These are phyloP conservation scores for Termitomyces sp. DNA, from an alignment of 768 basidiomycete genomes.

Conservation along the genomic window DNA sequence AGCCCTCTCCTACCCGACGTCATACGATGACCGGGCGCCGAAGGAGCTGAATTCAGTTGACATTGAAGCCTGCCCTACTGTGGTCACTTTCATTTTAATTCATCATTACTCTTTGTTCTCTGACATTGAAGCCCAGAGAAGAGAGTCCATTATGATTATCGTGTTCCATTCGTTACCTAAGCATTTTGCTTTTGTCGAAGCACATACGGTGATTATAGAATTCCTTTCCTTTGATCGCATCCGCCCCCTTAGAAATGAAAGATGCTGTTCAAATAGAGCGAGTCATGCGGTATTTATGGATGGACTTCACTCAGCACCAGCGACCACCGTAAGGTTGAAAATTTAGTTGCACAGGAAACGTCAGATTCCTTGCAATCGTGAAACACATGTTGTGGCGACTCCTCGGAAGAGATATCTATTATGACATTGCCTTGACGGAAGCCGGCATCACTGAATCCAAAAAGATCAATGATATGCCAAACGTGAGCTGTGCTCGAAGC, in stretches of 20 bases:
- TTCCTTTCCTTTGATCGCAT: not conserved
- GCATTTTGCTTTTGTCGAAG: not conserved
- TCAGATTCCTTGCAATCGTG: not conserved
- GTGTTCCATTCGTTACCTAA: not conserved
- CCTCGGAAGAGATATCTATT: slow-evolving; percentile 7
- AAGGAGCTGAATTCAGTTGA: not conserved
- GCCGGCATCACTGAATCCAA: slow-evolving; percentile 11
- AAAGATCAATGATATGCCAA: slow-evolving; percentile 10
- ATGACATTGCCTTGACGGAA: not conserved
- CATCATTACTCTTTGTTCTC: not conserved
- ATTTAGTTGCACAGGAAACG: not conserved
- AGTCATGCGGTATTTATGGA: not conserved
- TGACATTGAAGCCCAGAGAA: not conserved
- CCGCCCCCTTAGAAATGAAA: not conserved
- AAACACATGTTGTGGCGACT: not conserved
- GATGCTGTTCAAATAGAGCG: not conserved
- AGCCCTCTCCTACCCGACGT: not conserved
- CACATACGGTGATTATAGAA: not conserved
- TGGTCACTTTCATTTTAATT: not conserved
- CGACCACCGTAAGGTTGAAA: no score
- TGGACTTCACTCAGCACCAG: no score
- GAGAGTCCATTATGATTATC: not conserved
- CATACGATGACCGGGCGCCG: not conserved
- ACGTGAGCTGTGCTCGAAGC: slow-evolving; percentile 8
- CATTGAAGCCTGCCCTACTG: no score